Evolutionary conservation across 179 eudicot genomes (phyloP), one percentile per base, ranked within the genome.

Genomic region (Actinidia chinensis): DNA sequence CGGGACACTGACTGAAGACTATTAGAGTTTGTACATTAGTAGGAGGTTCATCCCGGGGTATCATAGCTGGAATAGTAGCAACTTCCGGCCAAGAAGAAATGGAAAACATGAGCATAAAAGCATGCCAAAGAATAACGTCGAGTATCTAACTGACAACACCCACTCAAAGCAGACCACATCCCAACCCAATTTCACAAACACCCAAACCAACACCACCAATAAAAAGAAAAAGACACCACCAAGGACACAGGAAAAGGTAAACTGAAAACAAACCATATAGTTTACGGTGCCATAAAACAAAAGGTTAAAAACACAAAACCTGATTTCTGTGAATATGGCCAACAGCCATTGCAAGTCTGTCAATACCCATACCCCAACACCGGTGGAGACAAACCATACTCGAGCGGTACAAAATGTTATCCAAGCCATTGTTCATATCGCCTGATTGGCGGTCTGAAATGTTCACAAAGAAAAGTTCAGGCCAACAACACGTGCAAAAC

Each of bases 381-480:
- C 97, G 44, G 98, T 95, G 98, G 98, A 22, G 98, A 97, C 50
- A 95, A 75, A 55, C 98, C 98, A 68, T 93, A 95, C 82, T 95
- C 97, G 93, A 68, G 97, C 91, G 7, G 91, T 93, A 75, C 92
- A 88, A 76, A 95, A 95, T 23, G 97, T 87, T 83, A 79, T 95
- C 98, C 83, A 93, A 82, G 92, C 95, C 98, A 95, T 95, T 33
- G 98, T 86, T 95, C 98, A 77, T 95, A 85, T 95, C 98, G 18
- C 98, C 98, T 7, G 93, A 91, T 79, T 88, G 92, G 22, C 94
- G 93, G 79, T 95, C 98, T 95, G 89, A 78, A 83, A 75, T 67
- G 7, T 23, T 10, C 3, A 12, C 22, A 79, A 52, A 70, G 56
- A 42, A 78, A 10, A 5, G 8, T 56, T n/a, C 13, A 80, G 25